phyloP scores from a whole-genome alignment of 2,329 filamentous ascomycete genomes.

The Pyricularia sp. region DNA sequence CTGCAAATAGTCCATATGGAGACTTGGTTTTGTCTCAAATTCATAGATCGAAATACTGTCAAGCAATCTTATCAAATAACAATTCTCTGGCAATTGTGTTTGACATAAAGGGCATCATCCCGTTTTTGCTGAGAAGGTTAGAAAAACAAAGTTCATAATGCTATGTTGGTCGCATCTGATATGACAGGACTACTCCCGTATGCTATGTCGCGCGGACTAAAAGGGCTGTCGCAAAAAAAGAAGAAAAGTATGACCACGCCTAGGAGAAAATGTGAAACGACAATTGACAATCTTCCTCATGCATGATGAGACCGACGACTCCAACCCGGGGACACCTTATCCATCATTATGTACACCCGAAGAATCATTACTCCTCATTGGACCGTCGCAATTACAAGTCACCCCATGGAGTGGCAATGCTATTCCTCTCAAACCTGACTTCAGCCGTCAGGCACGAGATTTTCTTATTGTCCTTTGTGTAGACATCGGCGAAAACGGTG shows the following conservation, averaged over 20 bases:
- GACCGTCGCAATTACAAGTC: neutral
- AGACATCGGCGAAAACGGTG: conserved; percentile 76
- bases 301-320: neutral
- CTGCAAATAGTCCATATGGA: neutral
- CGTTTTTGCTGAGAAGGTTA: neutral
- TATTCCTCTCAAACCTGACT: conserved; percentile 41
- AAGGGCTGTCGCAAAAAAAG: neutral
- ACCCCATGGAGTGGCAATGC: conserved; percentile 2
- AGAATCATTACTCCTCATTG: neutral
- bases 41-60: neutral
- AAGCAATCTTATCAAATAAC: neutral
- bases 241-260: neutral
- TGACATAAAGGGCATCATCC: neutral
- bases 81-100: neutral
- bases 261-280: neutral
- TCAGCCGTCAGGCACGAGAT: conserved; percentile 79
- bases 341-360: neutral
- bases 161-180: neutral
- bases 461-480: conserved; percentile 54
- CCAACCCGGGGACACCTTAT: neutral
- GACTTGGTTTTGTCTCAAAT: neutral
- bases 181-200: neutral
- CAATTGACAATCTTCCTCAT: neutral
- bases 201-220: neutral
- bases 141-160: neutral